Conservation (phyloP, 2,329 filamentous ascomycete species). For the Sporothrix curviconia region DNA sequence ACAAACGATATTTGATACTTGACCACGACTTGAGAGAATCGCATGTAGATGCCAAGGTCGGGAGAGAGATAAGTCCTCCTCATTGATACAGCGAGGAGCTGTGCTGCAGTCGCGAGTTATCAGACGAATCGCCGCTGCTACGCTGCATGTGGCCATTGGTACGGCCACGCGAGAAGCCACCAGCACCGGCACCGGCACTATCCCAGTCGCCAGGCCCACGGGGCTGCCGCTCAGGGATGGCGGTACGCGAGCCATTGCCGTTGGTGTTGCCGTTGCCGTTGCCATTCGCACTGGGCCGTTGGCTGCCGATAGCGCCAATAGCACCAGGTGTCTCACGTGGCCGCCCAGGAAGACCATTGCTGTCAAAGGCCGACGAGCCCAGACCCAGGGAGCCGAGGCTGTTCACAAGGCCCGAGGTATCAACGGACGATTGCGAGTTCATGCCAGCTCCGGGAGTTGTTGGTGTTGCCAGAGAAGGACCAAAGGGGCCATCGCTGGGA, state of each 20-base stretch:
- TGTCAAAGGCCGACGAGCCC: constrained; percentile 40
- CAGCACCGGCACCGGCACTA: constrained; percentile 29
- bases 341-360: constrained; percentile 30
- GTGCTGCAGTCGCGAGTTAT: background rate
- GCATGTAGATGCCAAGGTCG: no score
- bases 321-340: constrained; percentile 50
- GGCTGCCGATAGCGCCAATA: constrained; percentile 61
- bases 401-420: constrained; percentile 36
- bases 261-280: constrained; percentile 14
- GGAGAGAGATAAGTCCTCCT: no score
- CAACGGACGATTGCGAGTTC: constrained; percentile 21
- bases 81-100: constrained; percentile 2
- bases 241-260: constrained; percentile 32
- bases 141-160: constrained; percentile 56
- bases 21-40: no score
- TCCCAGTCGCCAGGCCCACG: constrained; percentile 56
- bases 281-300: constrained; percentile 48
- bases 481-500: constrained; percentile 30
- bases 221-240: constrained; percentile 56
- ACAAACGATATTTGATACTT: background rate
- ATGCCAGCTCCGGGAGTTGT: constrained; percentile 30
- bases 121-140: constrained; percentile 43
- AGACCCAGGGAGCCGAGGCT: constrained; percentile 46
- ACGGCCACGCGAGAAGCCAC: constrained; percentile 50
- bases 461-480: constrained; percentile 32